Base-by-base conservation (phyloP, 2,329 filamentous ascomycete genomes). In the Stachybotrys echinatus region DNA sequence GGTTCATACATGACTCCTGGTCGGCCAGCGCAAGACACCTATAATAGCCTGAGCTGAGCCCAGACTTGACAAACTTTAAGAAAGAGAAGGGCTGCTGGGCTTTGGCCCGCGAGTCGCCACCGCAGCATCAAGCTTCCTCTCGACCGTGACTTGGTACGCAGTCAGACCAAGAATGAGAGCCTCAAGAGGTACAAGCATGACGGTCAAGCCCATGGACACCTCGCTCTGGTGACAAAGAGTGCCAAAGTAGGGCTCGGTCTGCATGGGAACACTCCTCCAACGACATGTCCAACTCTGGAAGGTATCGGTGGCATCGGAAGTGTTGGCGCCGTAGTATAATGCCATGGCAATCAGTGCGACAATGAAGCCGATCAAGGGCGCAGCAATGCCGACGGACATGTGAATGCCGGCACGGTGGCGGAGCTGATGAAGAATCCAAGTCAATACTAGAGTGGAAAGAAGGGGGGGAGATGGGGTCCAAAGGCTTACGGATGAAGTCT, bases 261-360 rank as follows among this genome's bases (percentile, higher is more conserved):
- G 57, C 78, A 84, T 83, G 52, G 66, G 63, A n/a, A 83, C 67
- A 20, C 69, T 58, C 8, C 67, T 65, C 81, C 82, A 85, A 54
- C 79, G 79, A 63, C 82, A 85, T 39, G 74, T 78, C 82, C 82
- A 85, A 64, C 78, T 82, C 59, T 83, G 71, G 12, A 85, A 65
- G 6, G 79, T 81, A 60, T 82, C 79, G 51, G 69, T 67, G 8
- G 69, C 71, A 14, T 65, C 65, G 4, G 81, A 83, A 18, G 72
- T 63, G 55, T 83, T 79, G 62, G 80, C 71, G 49, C 70, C 71
- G 59, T 83, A 85, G 63, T 80, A 83, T 63, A 84, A 74, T 47
- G 73, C 67, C 59, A 81, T 76, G 53, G 75, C 74, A 49, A 83
- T 67, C 46, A 83, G 61, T 38, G 77, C 73, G 12, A 62, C 63